Evolutionary conservation across 805 yeast species (phyloP), one percentile per base, ranked within the genome.

Genomic region (Sugiyamaella floridensis): DNA sequence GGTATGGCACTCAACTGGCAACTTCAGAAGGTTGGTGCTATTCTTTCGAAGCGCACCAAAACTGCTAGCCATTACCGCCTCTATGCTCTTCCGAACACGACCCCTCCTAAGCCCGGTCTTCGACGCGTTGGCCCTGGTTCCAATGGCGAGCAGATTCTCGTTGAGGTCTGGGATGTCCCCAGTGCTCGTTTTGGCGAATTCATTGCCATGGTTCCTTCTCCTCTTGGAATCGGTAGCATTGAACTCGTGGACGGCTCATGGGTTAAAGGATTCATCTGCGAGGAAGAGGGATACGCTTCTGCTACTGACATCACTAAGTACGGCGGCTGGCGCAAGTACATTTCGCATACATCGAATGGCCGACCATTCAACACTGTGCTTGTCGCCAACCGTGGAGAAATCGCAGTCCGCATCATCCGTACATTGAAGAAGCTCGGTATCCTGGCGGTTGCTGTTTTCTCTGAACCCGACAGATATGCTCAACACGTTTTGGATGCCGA

Each of bases 331-430:
- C 81, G 83, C 67, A 71, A 75, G 1, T 88, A 86, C 71, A 48
- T 67, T 45, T 53, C 61, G 57, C 42, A 63, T 45, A 54, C 67
- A 14, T 55, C 74, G 50, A 54, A 71, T 64, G 53, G 49, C 18
- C 80, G 79, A 62, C 93, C 95, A 0, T 89, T 89, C 71, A 75
- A 82, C 18, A 78, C 85, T 10, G 96, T 92, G n/a, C 76, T 92
- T 52, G 93, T 92, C 51, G 98, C 98, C 42, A 92, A 92, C 74
- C 81, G 99, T 72, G 98, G 98, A 67, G 99, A 92, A 71, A 92
- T 92, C 63, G 97, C 99, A 1, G 97, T 90, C 29, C 77, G 99
- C 64, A 89, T 93, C 61, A 89, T 92, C 64, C 85, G 80, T 66
- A 90, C 99, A 16, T 75, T 92, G 65, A 87, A 86, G 69, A 85